A percentile compares a stretch with the other conserved stretches of the same genome.
Conservation (phyloP, 2,329 filamentous ascomycete genomes). For the Venturia effusa region DNA sequence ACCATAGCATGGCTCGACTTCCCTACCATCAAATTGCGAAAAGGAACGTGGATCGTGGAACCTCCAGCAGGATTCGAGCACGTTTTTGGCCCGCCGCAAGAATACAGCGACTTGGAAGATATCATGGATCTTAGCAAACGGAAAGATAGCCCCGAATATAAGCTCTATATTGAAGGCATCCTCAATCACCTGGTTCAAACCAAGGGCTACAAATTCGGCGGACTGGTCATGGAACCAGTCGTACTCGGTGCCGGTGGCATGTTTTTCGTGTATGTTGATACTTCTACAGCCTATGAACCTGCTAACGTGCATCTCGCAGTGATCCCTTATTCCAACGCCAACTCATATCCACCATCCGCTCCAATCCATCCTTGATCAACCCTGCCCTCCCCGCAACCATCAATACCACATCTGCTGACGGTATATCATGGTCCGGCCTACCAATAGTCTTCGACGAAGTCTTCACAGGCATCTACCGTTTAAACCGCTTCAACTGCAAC, state of each 20-base stretch:
- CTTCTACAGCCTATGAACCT: neutral
- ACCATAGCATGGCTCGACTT: slow-evolving; percentile 59
- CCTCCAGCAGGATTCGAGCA: slow-evolving; percentile 39
- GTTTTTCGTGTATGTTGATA: slow-evolving; percentile 55
- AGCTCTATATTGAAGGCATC: slow-evolving; percentile 44
- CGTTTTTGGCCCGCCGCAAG: slow-evolving; percentile 33
- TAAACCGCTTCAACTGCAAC: slow-evolving; percentile 60
- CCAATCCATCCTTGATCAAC: slow-evolving; percentile 45
- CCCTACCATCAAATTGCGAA: slow-evolving; percentile 55
- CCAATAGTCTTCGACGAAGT: slow-evolving; percentile 80
- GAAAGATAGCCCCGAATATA: slow-evolving; percentile 42
- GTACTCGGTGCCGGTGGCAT: slow-evolving; percentile 76
- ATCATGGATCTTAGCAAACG: slow-evolving; percentile 31
- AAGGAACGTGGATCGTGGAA: slow-evolving; percentile 56
- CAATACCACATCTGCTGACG: slow-evolving; percentile 9
- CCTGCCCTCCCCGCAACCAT: slow-evolving; percentile 13
- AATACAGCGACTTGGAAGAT: slow-evolving; percentile 22
- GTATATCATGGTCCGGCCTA: slow-evolving; percentile 54
- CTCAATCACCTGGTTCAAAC: slow-evolving; percentile 42
- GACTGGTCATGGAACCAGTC: slow-evolving; percentile 69
- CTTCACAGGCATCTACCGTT: slow-evolving; percentile 74
- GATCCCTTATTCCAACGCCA: slow-evolving; percentile 73
- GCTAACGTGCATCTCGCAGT: slow-evolving; percentile 27
- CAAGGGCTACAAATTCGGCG: slow-evolving; percentile 59
- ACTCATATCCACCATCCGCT: slow-evolving; percentile 56